Conservation (phyloP, 1,284 basidiomycete species). For the Inonotus hispidus region DNA sequence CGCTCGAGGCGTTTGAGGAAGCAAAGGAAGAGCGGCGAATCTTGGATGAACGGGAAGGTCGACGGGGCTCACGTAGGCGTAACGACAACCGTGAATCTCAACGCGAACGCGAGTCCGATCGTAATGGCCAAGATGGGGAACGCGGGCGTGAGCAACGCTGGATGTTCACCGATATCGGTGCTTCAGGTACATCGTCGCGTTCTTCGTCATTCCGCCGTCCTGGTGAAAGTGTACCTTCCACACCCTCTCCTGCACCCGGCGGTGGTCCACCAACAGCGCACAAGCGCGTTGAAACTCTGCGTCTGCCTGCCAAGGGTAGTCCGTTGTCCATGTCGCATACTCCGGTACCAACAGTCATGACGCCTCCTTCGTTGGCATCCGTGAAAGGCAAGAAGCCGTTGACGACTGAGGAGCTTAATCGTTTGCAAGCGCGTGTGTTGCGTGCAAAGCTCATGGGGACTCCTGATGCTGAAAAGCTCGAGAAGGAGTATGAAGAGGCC, state of each 20-base stretch:
- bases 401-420: slow-evolving; percentile 81
- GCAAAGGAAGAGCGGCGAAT: slow-evolving; percentile 81
- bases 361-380: slow-evolving; percentile 49
- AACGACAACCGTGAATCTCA: slow-evolving; percentile 25
- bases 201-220: slow-evolving; percentile 79
- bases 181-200: slow-evolving; percentile 63
- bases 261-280: slow-evolving; percentile 35
- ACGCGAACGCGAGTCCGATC: slow-evolving; percentile 32
- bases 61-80: slow-evolving; percentile 39
- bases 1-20: slow-evolving; percentile 81
- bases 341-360: slow-evolving; percentile 86
- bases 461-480: slow-evolving; percentile 68
- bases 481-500: slow-evolving; percentile 78
- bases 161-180: slow-evolving; percentile 61
- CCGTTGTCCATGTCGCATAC: slow-evolving; percentile 52
- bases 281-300: slow-evolving; percentile 49
- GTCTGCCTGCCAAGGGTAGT: slow-evolving; percentile 44
- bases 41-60: slow-evolving; percentile 74
- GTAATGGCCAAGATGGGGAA: slow-evolving; percentile 37
- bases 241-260: slow-evolving; percentile 46
- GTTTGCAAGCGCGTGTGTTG: slow-evolving; percentile 88
- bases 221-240: slow-evolving; percentile 54
- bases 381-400: slow-evolving; percentile 37
- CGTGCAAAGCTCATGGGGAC: slow-evolving; percentile 83
- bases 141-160: slow-evolving; percentile 51